Conservation (phyloP, 2,329 filamentous ascomycete genomes). For the Helotiales sp. region DNA sequence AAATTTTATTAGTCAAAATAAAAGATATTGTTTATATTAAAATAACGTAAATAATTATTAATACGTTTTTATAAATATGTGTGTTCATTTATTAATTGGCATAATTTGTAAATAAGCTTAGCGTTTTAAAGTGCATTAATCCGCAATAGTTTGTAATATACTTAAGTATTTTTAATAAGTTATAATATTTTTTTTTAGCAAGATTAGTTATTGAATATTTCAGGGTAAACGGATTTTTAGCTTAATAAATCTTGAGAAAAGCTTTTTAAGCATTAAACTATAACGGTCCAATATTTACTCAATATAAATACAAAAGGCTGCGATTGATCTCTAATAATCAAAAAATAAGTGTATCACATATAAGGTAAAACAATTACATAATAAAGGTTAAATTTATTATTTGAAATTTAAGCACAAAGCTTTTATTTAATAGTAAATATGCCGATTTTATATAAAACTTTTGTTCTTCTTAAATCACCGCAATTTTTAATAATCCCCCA, state of each 20-base stretch:
- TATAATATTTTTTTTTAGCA: neutral
- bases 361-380: too few species aligned
- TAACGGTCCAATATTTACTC: too few species aligned
- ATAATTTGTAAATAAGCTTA: constrained; percentile 2
- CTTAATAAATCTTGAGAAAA: neutral
- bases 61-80: constrained; percentile 4
- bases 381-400: too few species aligned
- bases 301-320: too few species aligned
- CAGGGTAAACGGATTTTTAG: neutral
- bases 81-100: neutral
- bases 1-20: neutral
- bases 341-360: too few species aligned
- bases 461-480: too few species aligned
- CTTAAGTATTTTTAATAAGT: neutral
- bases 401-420: too few species aligned
- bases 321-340: too few species aligned
- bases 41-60: neutral
- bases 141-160: neutral
- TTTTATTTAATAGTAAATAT: too few species aligned
- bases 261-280: neutral
- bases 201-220: neutral
- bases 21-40: neutral
- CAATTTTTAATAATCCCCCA: too few species aligned
- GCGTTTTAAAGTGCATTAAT: constrained; percentile 1
- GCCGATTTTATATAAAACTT: too few species aligned